Evolutionary conservation across 352 stramenopile species (phyloP), one percentile per base, ranked within the genome.

Genomic region (Phytophthora pluvialis): DNA sequence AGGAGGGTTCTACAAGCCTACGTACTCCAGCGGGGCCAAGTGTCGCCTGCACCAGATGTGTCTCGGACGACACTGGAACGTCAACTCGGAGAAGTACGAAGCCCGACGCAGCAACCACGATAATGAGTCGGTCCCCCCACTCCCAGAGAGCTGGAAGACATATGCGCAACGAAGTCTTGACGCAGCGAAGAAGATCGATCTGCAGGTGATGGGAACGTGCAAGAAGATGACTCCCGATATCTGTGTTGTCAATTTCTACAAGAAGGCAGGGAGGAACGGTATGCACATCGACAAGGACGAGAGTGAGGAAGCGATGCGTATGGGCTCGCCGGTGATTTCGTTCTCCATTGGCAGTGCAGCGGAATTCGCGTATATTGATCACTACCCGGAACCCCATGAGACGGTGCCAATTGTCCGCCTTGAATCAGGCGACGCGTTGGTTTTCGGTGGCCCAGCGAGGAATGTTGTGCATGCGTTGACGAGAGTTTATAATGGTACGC

Each of bases 211-310:
- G 67, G 83, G 83, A n/a, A 58, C 58, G 16, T 89, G 77, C 63
- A 38, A 29, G 6, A 33, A 40, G 10, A 80, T 92, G 67, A 62
- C 29, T 16, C 83, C 81, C 0, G 81, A 92, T 32, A 82, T 92
- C 46, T 90, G 80, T 43, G 80, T 90, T 16, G 81, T 90, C 48
- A 90, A 90, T 57, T 92, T 88, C 45, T 90, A 90, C 70, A 89
- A 89, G 60, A 88, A 88, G 57, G 80, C 80, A 16, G 83, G 83
- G 0, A 72, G 80, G 61, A 92, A 89, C 39, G 83, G 80, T 55
- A 83, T 91, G 77, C 83, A 91, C 61, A 71, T 89, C 21, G 83
- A 91, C 72, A 89, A 90, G 64, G 78, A 90, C 60, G 83, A 91
- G 53, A 88, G 79, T 43, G 63, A 63, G 2, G 72, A 80, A 45